A percentile compares a stretch with the other conserved stretches of the same genome.
phyloP scores from a whole-genome alignment of 164 flowering plant species.

The Taxillus chinensis region DNA sequence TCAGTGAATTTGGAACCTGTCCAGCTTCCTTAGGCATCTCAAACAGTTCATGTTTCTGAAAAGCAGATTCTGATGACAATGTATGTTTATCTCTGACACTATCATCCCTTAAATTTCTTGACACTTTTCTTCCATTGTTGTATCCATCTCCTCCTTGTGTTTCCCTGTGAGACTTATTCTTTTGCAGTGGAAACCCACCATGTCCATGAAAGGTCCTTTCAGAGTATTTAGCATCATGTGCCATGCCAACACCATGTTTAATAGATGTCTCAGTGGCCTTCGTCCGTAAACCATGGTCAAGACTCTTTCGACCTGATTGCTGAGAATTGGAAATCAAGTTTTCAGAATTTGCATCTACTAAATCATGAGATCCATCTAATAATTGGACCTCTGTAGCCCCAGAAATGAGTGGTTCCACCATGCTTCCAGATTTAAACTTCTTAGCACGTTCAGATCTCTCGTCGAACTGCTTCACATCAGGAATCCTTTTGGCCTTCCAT shows the following conservation, averaged over 20 bases:
- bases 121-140: constrained; percentile 25
- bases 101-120: constrained; percentile 31
- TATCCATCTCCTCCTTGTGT: constrained; percentile 27
- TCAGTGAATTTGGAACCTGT: constrained; percentile 17
- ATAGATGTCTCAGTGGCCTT: constrained; percentile 26
- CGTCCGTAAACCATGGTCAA: constrained; percentile 20
- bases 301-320: constrained; percentile 26
- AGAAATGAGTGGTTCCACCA: constrained; percentile 20
- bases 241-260: constrained; percentile 27
- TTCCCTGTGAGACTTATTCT: constrained; percentile 32
- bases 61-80: constrained; percentile 21
- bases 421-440: constrained; percentile 34
- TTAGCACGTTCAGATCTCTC: constrained; percentile 38
- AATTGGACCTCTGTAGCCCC: constrained; percentile 19
- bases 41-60: constrained; percentile 35
- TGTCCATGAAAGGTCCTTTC: constrained; percentile 26
- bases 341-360: constrained; percentile 21
- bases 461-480: constrained; percentile 24
- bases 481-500: constrained; percentile 42
- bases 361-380: constrained; percentile 13
- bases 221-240: constrained; percentile 20
- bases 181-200: constrained; percentile 23
- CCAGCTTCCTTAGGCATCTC: constrained; percentile 30
- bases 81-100: constrained; percentile 25
- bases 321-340: constrained; percentile 32